Percentiles rank a stretch among this genome's conserved stretches.
phyloP scores from a whole-genome alignment of 106 monocot species.

The Dendrobium officinale region DNA sequence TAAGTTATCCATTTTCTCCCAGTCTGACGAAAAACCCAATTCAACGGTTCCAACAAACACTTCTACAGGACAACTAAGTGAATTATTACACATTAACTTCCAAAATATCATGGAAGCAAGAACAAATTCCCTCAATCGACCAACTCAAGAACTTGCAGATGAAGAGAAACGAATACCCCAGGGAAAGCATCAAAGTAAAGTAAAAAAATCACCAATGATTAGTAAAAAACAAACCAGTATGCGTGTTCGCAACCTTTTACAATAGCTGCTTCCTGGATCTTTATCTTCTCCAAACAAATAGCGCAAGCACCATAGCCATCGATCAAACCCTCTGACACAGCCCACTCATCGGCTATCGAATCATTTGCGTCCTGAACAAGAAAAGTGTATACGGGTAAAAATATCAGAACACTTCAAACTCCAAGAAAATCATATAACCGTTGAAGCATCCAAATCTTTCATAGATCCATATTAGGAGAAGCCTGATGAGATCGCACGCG shows the following conservation, averaged over 20 bases:
- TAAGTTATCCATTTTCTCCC: no score
- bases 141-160: no score
- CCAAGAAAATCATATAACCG: background rate
- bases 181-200: background rate
- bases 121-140: no score
- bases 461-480: background rate
- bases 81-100: no score
- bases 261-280: conserved; percentile 57
- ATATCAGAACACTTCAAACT: background rate
- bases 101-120: no score
- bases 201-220: background rate
- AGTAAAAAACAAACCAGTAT: conserved; percentile 60
- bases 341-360: background rate
- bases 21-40: no score
- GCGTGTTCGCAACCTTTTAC: conserved; percentile 89
- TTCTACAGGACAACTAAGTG: no score
- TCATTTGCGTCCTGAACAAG: background rate
- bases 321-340: background rate
- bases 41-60: no score
- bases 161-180: no score
- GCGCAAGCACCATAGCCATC: conserved; percentile 46
- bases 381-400: background rate
- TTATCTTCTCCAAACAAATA: conserved; percentile 71
- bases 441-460: background rate
- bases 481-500: background rate